Evolutionary conservation across 345 rosid species (phyloP), one percentile per base, ranked within the genome.

Genomic region (Laguncularia racemosa): DNA sequence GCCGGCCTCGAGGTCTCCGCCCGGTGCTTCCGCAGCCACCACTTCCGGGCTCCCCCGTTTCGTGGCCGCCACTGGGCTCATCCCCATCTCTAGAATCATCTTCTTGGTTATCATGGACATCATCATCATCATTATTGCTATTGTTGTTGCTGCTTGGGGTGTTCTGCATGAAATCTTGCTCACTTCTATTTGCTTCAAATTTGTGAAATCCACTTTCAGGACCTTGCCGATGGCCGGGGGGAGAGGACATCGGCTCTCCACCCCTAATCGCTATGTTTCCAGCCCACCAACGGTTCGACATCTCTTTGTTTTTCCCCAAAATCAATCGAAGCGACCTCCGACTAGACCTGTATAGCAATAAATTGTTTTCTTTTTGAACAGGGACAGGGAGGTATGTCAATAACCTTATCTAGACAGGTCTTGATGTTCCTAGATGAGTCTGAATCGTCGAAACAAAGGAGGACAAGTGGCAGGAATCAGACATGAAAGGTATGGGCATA

Each of bases 271-370:
- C 83, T 60, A 69, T 79, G 65, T 84, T 82, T 28, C 87, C 89
- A 46, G 84, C 84, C 96, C 95, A 84, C 95, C 95, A 87, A 8
- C 84, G 89, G 67, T 83, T 86, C 40, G 95, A 88, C 97, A 90
- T 90, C 16, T 46, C 62, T 45, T 57, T 2, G 26, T 48, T 23
- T 64, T 44, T 46, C 60, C 28, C 64, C 40, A 65, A 67, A 14
- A 45, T 33, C 44, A 63, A 67, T 66, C 76, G 43, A 61, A 67
- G 2, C 11, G 40, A 33, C 40, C 9, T 10, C 1, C 9, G 11
- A 33, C 9, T 4, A 9, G 7, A 33, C 11, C 40, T 33, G 4
- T 33, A 33, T 33, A 33, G 6, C 40, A 33, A 33, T 33, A 4
- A 33, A 10, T 33, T 33, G 4, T 33, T 6, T 1, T 9, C 10